A percentile compares a stretch with the other conserved stretches of the same genome.
These are phyloP conservation scores for Ricinus communis DNA, from an alignment of 345 rosid species.

Conservation along the genomic window DNA sequence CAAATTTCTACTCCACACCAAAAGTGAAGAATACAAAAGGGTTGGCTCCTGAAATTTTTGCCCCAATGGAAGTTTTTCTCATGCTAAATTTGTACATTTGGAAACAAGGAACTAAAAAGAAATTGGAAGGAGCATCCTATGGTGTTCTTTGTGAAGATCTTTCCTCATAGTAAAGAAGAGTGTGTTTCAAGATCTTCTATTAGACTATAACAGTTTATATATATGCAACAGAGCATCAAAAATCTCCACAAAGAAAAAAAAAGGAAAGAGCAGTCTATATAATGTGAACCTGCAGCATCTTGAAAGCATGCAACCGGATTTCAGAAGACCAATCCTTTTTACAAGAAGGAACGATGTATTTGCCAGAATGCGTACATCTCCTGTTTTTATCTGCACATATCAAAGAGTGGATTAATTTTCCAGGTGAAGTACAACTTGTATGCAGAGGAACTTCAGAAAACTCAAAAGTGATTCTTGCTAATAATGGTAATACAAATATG, in stretches of 20 bases:
- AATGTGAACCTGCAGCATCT: conserved; percentile 83
- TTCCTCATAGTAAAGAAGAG: background rate
- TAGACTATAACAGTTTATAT: background rate
- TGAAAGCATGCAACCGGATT: conserved; percentile 84
- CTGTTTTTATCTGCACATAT: conserved; percentile 64
- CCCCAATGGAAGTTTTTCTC: background rate
- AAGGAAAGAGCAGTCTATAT: conserved; percentile 9
- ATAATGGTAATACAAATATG: background rate
- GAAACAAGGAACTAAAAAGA: background rate
- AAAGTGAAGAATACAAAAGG: background rate
- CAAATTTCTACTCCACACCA: background rate
- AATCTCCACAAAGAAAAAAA: conserved; percentile 10
- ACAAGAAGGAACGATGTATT: conserved; percentile 69
- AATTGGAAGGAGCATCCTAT: background rate
- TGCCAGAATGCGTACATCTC: conserved; percentile 77
- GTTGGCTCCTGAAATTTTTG: background rate
- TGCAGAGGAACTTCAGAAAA: conserved; percentile 2
- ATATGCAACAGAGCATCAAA: conserved; percentile 8
- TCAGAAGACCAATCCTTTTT: conserved; percentile 84
- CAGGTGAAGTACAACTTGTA: background rate
- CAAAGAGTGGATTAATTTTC: conserved; percentile 5
- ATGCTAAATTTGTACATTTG: too few relatives aligned
- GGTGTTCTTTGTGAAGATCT: background rate
- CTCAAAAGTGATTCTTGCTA: background rate
- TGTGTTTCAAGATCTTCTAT: background rate